Evolutionary conservation across 2,329 filamentous ascomycete species (phyloP).

Genomic region (Pyricularia sp.): DNA sequence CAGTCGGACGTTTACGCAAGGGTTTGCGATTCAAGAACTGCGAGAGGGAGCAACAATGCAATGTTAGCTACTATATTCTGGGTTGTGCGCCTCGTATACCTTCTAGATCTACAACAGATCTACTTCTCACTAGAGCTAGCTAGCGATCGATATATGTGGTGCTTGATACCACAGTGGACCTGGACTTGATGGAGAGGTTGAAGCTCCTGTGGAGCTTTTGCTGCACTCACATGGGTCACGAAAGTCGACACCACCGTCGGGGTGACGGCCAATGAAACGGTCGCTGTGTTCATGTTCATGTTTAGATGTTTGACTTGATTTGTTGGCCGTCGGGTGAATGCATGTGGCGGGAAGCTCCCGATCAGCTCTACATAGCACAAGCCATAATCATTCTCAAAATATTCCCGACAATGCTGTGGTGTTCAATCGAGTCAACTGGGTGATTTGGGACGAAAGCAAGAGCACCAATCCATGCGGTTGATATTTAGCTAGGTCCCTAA

Average conservation of each 20-base stretch:
- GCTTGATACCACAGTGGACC: neutral
- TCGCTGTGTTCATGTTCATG: constrained; percentile 58
- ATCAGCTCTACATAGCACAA: neutral
- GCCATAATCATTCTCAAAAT: neutral
- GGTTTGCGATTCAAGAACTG: constrained; percentile 77
- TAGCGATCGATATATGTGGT: neutral
- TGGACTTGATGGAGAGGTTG: constrained; percentile 3
- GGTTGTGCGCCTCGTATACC: neutral
- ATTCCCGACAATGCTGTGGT: neutral
- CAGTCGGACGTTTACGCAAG: constrained; percentile 70
- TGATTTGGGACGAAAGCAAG: neutral
- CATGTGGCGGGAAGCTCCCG: neutral
- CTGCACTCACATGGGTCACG: constrained; percentile 66
- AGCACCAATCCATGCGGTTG: neutral
- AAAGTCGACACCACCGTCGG: constrained; percentile 83
- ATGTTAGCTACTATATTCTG: neutral
- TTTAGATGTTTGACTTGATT: neutral
- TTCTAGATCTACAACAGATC: neutral
- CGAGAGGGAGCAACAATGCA: neutral
- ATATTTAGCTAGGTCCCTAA: neutral
- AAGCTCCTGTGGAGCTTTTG: neutral
- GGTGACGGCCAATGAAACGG: constrained; percentile 74
- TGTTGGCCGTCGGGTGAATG: neutral
- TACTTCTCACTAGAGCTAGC: neutral
- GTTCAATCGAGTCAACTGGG: neutral